Base-by-base conservation (phyloP, 768 basidiomycete species). In the Krasilnikovozyma curviuscula region DNA sequence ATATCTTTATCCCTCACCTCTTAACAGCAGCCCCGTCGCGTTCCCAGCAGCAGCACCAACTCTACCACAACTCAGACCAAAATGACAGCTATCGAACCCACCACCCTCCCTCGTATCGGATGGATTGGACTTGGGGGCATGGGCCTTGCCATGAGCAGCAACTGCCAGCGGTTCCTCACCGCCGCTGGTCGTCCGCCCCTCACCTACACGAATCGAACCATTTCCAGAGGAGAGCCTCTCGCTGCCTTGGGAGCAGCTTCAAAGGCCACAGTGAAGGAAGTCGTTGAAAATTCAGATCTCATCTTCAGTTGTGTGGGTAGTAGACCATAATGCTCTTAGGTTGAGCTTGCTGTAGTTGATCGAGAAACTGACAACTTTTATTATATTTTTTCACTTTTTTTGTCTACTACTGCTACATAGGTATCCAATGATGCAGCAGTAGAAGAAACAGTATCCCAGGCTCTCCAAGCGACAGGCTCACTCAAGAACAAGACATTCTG, bases 51-150 rank as follows among this genome's bases (percentile, higher is more conserved):
- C n/a, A n/a, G n/a, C n/a, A n/a, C n/a, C n/a, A n/a, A n/a, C n/a
- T n/a, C n/a, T n/a, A n/a, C n/a, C n/a, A n/a, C n/a, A n/a, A n/a
- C n/a, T n/a, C n/a, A n/a, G n/a, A n/a, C n/a, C n/a, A n/a, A n/a
- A 34, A 34, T 18, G 33, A 38, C 46, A 38, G 21, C 46, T 12
- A 28, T 30, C 35, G 16, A 28, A 7, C 12, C 30, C 30, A 18
- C 18, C 38, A 27, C 3, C 13, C 5, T 24, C 29, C 29, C 44
- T 19, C 7, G 29, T 13, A 45, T 45, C 23, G 44, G 44, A 29
- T 45, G 44, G 44, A 45, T 45, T 10, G 44, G 44, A 24, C 24
- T 45, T 7, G 44, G 44, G 8, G 35, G 35, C 29, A 45, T 45
- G 44, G 44, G 44, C 8, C 23, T 45, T 9, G 44, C 44, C 32